Evolutionary conservation across 352 stramenopile genomes (phyloP), one percentile per base, ranked within the genome.

Genomic region (Pythium volutum): DNA sequence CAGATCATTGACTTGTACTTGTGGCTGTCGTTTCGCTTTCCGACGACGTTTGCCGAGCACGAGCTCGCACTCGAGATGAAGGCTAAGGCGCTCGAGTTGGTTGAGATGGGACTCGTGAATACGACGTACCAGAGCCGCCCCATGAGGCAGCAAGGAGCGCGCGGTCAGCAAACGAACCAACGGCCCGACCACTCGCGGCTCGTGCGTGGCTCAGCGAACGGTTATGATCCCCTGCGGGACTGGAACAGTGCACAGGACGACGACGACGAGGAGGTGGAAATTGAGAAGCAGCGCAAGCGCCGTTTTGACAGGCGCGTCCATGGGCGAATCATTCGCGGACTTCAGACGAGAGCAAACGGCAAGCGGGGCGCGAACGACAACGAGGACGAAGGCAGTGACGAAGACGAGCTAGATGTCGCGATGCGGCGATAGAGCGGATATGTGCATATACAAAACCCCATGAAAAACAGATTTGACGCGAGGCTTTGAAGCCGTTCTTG

Each of bases 1-100:
- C 85, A 94, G 66, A 87, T 97, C 60, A 88, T 98, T 41, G 93
- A 98, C 55, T 43, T 98, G 34, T 98, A 98, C 73, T 62, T 98
- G 20, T 98, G 96, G 96, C 75, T 98, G 1, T 91, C 90, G 46
- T 87, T 82, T 52, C 93, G 93, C 41, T 98, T 98, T 66, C 79
- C 91, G 29, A 78, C 80, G 12, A 93, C 83, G 33, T 96, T 96
- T 56, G 81, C 81, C 14, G 77, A 90, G 69, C 76, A 88, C 18
- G 73, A 82, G 23, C 31, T 89, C 25, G 84, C 84, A 20, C 41
- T 91, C 4, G 78, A 89, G 41, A 47, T 89, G 58, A 93, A 93
- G 61, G 61, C 59, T 16, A 63, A 69, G 23, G 84, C 88, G 49
- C 56, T 93, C 2, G 77, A 87, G 51, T 62, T 93, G 2, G 81